Base-by-base conservation (phyloP, 1,284 basidiomycete genomes). In the Cutaneotrichosporon spelunceum region DNA sequence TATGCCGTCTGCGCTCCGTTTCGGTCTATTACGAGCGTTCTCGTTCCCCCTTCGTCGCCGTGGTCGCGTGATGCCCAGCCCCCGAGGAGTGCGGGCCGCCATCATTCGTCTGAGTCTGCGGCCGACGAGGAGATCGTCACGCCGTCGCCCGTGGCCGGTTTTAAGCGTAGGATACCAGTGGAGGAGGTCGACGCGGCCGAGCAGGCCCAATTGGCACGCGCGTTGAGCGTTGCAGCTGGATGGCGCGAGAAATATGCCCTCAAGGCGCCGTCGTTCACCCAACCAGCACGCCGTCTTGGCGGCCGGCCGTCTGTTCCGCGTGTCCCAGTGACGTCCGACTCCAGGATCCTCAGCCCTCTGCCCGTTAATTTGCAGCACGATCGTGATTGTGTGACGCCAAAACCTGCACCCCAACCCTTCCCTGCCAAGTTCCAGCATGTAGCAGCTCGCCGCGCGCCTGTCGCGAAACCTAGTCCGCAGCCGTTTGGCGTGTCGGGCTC, bases 161-260 rank as follows among this genome's bases (percentile, higher is more conserved):
- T 30, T 5, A 48, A 34, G 33, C 23, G 30, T 6, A 27, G 44
- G 14, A 21, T 9, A 9, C 9, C 27, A 9, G 19, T n/a, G 5
- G 53, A 44, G 26, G 33, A 69, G 13, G 58, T 59, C 13, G 66
- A 68, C 14, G 68, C 69, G 3, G 62, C 67, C 14, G 64, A 69
- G n/a, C 66, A 59, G 16, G 66, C 65, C 27, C 60, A 64, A 1
- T 61, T 62, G 21, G 63, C 67, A 49, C 71, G 67, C 26, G 73
- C 74, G 0, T 70, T 70, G 59, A 58, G 61, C 3, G 70, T 80
- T 2, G 74, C 73, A 2, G 63, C 63, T 23, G 72, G 70, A 1
- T 79, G 78, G 78, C 68, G 69, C 53, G 61, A 66, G n/a, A 77
- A 76, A 62, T 81, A 70, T 59, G 65, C 71, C 5, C 69, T 77